Base-by-base conservation (phyloP, 306 rosid species). In the Dalbergia oliveri region DNA sequence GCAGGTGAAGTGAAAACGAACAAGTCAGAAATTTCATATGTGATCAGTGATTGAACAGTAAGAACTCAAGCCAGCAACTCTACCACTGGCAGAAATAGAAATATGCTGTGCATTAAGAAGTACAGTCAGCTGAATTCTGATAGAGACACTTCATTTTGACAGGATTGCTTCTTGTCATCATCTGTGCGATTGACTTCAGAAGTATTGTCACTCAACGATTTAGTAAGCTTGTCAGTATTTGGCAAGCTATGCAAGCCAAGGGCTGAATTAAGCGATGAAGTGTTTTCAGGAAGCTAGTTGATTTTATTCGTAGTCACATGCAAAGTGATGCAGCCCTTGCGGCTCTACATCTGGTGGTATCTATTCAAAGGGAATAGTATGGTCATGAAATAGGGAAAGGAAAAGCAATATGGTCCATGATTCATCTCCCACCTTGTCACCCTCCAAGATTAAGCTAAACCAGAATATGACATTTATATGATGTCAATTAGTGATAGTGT, bases 1-100 rank as follows among this genome's bases (percentile, higher is more conserved):
- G 83, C 44, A 75, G 83, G 68, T 71, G 81, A 79, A 61, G 79
- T 78, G 41, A 23, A 73, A 47, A 80, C 69, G 47, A 60, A 37
- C 5, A 65, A 78, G 82, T 74, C 83, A 62, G 81, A 85, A 67
- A 79, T 84, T 71, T 85, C 83, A 76, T 84, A 67, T 63, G 68
- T 15, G 58, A 79, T 84, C 68, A 21, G 23, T 21, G 23, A 21
- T 21, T 21, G 23, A 21, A 21, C 23, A 21, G 23, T 21, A 21
- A 21, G 1, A 21, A 21, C 23, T 21, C 23, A 21, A 21, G 1
- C 90, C 91, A 83, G 78, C 23, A 21, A 21, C 23, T 21, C 23
- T 21, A 21, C 23, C 23, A 21, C 23, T 21, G 23, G 23, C 23
- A 21, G 23, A 43, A 5, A 43, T 43, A 43, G 47, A 77, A 76